A percentile compares a stretch with the other conserved stretches of the same genome.
phyloP scores from a whole-genome alignment of 2,329 filamentous ascomycete species.

The Capronia coronata region DNA sequence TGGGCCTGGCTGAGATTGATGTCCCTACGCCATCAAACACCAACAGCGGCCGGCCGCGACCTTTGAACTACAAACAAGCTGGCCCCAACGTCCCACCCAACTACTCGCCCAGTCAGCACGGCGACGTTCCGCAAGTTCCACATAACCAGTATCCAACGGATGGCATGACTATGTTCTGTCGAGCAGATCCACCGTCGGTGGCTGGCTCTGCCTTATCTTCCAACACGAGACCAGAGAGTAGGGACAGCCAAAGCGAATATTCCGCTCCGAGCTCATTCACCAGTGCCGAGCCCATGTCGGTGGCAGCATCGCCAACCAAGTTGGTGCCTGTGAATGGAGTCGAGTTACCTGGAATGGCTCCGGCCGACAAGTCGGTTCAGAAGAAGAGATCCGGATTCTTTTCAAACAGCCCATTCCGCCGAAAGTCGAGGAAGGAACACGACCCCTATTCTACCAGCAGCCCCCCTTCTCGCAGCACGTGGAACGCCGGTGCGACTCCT shows the following conservation, averaged over 20 bases:
- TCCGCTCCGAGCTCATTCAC: conserved; percentile 85
- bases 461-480: conserved; percentile 48
- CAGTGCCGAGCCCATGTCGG: conserved; percentile 71
- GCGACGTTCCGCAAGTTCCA: conserved; percentile 62
- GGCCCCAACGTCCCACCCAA: conserved; percentile 37
- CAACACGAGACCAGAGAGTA: conserved; percentile 68
- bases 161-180: conserved; percentile 96
- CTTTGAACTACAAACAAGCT: conserved; percentile 25
- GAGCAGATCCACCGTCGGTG: conserved; percentile 63
- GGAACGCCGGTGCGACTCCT: conserved; percentile 38
- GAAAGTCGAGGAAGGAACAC: conserved; percentile 79
- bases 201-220: conserved; percentile 60
- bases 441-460: conserved; percentile 40
- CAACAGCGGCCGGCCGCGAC: conserved; percentile 27
- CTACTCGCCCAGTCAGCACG: conserved; percentile 54
- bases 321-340: conserved; percentile 35
- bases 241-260: conserved; percentile 84
- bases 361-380: conserved; percentile 58
- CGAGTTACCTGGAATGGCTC: conserved; percentile 41
- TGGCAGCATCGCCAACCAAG: conserved; percentile 68
- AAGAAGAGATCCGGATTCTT: conserved; percentile 81
- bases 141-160: conserved; percentile 93
- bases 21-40: conserved; percentile 20
- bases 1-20: conserved; percentile 16
- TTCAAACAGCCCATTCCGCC: conserved; percentile 83